Percentiles rank a stretch among this genome's conserved stretches.
phyloP scores from a whole-genome alignment of 192 early-diverging fungal genomes.

The Rhizophagus clarus region DNA sequence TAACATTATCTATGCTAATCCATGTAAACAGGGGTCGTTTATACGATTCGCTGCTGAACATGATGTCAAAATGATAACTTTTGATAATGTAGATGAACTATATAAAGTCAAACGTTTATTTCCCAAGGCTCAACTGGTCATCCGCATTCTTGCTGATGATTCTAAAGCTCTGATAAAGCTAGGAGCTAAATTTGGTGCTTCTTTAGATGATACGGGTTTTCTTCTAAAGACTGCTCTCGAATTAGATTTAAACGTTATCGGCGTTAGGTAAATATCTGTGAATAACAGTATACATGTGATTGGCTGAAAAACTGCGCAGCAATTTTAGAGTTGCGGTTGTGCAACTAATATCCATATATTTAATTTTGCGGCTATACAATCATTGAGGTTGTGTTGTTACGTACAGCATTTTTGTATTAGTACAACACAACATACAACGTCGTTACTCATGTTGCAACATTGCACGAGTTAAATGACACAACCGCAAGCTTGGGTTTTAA shows the following conservation, averaged over 20 bases:
- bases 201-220: slow-evolving; percentile 62
- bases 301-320: too few relatives aligned
- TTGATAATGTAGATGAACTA: slow-evolving; percentile 98
- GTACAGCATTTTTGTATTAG: too few relatives aligned
- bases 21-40: slow-evolving; percentile 97
- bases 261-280: slow-evolving; percentile 52
- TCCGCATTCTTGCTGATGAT: slow-evolving; percentile 95
- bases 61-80: slow-evolving; percentile 92
- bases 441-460: too few relatives aligned
- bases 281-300: too few relatives aligned
- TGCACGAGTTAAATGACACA: too few relatives aligned
- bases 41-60: slow-evolving; percentile 79
- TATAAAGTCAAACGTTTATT: slow-evolving; percentile 84
- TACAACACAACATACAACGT: too few relatives aligned
- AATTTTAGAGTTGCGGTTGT: too few relatives aligned
- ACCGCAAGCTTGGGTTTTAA: too few relatives aligned
- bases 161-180: slow-evolving; percentile 89
- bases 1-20: slow-evolving; percentile 96
- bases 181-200: slow-evolving; percentile 96
- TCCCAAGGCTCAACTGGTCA: slow-evolving; percentile 82
- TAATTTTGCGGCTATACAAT: too few relatives aligned
- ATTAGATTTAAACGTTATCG: slow-evolving; percentile 86
- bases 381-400: too few relatives aligned
- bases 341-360: too few relatives aligned
- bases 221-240: slow-evolving; percentile 77